Evolutionary conservation across 2,329 filamentous ascomycete species (phyloP), one percentile per base, ranked within the genome.

Genomic region (Emergomyces pasteurianus): DNA sequence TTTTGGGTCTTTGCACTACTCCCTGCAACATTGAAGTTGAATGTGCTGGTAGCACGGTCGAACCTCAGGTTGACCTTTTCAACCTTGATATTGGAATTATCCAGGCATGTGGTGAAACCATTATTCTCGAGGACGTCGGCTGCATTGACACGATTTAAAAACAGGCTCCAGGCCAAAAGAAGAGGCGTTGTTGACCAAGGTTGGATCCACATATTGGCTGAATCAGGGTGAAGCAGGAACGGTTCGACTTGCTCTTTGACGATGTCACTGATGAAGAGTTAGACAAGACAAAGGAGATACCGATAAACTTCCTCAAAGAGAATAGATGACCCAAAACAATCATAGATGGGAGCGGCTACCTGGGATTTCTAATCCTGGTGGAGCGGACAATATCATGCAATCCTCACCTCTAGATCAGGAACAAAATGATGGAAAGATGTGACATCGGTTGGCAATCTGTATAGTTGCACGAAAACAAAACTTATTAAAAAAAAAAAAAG

Each of bases 11-110:
- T 83, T 59, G 76, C 75, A 72, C 89, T 96, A 62, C 82, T 85
- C 63, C 92, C 94, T 40, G 86, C 84, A 26, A 96, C 83, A 71
- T 97, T 86, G 74, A 96, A 97, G 3, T 78, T 83, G 63, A 97
- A 82, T 56, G 81, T 82, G 71, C 88, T 86, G 63, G 86, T 85
- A 62, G 82, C 80, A 65, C 86, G 86, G 78, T 95, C 84, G 77
- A 95, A 97, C 67, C 83, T 78, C 63, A 96, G 87, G 67, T 92
- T 79, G 64, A 95, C 79, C 67, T 82, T 85, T 66, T 90, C 79
- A 59, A 96, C 86, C 64, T 81, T 81, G 68, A 97, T 85, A 67
- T 82, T 76, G 62, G 79, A 73, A 54, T 72, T 70, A 12, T 69
- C 65, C 67, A 81, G 67, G 75, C 94, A 97, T 65, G 86, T 85